Conservation (phyloP, 78 protist species). For the Anaeramoeba flamelloides region DNA sequence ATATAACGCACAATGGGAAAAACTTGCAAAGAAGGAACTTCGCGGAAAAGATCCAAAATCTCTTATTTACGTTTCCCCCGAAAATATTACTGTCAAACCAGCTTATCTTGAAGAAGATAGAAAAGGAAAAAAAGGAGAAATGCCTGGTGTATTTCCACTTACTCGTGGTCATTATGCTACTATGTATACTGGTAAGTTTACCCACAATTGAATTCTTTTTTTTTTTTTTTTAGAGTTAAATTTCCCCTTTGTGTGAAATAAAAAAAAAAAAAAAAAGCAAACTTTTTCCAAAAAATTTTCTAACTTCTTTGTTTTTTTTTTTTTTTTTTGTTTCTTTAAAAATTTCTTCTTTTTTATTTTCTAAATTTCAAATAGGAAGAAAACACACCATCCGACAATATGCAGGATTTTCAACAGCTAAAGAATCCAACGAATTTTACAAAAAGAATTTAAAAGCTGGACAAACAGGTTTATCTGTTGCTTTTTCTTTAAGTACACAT, state of each 20-base stretch:
- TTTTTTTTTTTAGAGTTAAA: too few relatives aligned
- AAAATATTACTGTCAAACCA: constrained; percentile 55
- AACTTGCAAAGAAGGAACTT: constrained; percentile 46
- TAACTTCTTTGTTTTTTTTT: too few relatives aligned
- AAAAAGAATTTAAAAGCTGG: constrained; percentile 59
- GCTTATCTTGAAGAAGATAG: constrained; percentile 40
- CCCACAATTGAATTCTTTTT: too few relatives aligned
- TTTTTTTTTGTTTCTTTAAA: too few relatives aligned
- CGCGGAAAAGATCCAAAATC: constrained; percentile 16
- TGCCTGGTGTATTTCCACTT: constrained; percentile 77
- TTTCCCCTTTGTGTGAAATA: too few relatives aligned
- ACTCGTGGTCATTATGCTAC: constrained; percentile 89
- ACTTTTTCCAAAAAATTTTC: too few relatives aligned
- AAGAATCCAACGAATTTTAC: constrained; percentile 85
- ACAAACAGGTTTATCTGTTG: constrained; percentile 56
- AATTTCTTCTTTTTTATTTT: too few relatives aligned
- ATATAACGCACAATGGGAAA: constrained; percentile 28
- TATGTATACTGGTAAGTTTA: constrained; percentile 81
- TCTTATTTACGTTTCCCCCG: background rate
- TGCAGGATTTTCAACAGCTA: constrained; percentile 80
- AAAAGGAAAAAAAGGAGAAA: constrained; percentile 1
- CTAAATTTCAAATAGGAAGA: too few relatives aligned
- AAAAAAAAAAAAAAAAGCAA: too few relatives aligned
- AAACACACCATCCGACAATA: constrained; percentile 91
- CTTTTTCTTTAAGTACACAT: constrained; percentile 93